Percentiles rank a stretch among this genome's conserved stretches.
Evolutionary conservation across 2,329 filamentous ascomycete species (phyloP).

Genomic region (Monilinia laxa): DNA sequence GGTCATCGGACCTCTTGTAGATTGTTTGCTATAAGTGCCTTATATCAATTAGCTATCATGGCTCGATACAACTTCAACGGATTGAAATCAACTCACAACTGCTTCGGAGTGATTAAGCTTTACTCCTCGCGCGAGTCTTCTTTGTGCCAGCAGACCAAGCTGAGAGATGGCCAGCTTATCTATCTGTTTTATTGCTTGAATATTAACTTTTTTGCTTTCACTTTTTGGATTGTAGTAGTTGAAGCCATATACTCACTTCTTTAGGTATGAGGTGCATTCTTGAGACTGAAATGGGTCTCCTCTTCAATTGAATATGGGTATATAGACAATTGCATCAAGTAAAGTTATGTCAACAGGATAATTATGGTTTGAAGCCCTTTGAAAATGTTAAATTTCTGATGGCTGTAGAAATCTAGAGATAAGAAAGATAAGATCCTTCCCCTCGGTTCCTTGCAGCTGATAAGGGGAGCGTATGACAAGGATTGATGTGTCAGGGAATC

Average conservation of each 20-base stretch:
- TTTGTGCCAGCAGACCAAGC: conserved; percentile 82
- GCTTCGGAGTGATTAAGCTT: conserved; percentile 90
- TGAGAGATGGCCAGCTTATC: conserved; percentile 96
- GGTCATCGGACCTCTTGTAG: conserved; percentile 68
- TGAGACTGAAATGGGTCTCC: conserved; percentile 19
- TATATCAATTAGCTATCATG: conserved; percentile 22
- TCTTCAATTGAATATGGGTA: neutral
- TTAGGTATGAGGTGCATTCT: conserved; percentile 51
- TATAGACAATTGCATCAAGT: conserved; percentile 10
- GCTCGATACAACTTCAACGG: neutral
- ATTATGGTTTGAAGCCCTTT: neutral
- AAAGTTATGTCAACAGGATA: neutral
- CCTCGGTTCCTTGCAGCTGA: conserved; percentile 2
- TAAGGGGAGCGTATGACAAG: conserved; percentile 12
- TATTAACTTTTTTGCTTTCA: conserved; percentile 5
- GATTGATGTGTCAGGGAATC: conserved; percentile 11
- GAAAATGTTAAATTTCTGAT: neutral
- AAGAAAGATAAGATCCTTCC: neutral
- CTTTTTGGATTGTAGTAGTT: neutral
- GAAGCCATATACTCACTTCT: conserved; percentile 44
- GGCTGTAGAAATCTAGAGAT: neutral
- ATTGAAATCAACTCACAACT: conserved; percentile 53
- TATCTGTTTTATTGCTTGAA: conserved; percentile 55
- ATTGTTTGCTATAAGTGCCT: conserved; percentile 82
- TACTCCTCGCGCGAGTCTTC: conserved; percentile 81